Base-by-base conservation (phyloP, 768 basidiomycete genomes). In the Lactarius psammicola region DNA sequence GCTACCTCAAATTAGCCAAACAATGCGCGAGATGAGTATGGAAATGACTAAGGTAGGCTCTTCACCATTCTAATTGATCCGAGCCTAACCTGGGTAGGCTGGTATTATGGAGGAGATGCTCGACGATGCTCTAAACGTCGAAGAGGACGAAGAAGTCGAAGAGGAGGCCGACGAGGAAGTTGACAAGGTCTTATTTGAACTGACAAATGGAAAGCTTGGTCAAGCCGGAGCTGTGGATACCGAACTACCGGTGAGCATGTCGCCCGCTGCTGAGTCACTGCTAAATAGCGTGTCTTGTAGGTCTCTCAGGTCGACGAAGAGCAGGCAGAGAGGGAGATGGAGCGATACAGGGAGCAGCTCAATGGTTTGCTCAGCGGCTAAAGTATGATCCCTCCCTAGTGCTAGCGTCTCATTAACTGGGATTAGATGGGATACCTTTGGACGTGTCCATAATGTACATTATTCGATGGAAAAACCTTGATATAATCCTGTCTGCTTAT, bases 51-150 rank as follows among this genome's bases (percentile, higher is more conserved):
- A 98, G 85, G 96, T 90, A 63, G 18, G 26, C 33, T 13, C 54
- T 36, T 30, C 15, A 33, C 28, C 61, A 33, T 40, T 23, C 38
- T 49, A 6, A 34, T 51, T 74, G 34, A 73, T 36, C 64, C 23
- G 61, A 4, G 42, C 55, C 64, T 53, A 56, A 28, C 7, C 30
- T n/a, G 15, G 51, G 11, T 70, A 98, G 95, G 94, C 95, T 38
- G 97, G 97, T 2, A 92, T 99, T 68, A 87, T 98, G 86, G 92
- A 94, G 71, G 97, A 99, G 75, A 98, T 98, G 97, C 78, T 99
- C 60, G 94, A 95, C 66, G 95, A 97, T 71, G 92, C 87, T 53
- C 79, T 99, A 30, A 89, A 94, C 56, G 81, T 94, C 76, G 94
- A 95, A 4, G 94, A 96, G 56, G 95, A 97, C 53, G 95, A 96